Base-by-base conservation (phyloP, 257 asterid genomes). In the Solanum peruvianum region DNA sequence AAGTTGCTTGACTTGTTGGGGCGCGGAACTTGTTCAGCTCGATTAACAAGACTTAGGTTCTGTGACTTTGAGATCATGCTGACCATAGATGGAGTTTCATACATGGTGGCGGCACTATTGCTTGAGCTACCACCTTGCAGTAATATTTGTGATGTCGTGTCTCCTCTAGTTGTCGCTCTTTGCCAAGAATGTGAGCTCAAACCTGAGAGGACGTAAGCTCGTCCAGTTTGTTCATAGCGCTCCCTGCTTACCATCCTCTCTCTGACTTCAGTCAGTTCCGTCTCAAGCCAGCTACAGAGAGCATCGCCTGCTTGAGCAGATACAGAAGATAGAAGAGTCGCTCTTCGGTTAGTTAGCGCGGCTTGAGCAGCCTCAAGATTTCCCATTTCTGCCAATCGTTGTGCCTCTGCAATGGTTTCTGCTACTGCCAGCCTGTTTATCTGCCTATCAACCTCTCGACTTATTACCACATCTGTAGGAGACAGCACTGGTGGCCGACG, bases 381-480 rank as follows among this genome's bases (percentile, higher is more conserved):
- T 8, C 95, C 95, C 9, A 56, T 67, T 62, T 93, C 93, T 0
- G 93, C 95, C 88, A 88, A 78, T 9, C 77, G 47, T 45, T 84
- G 91, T 39, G 95, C 94, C 88, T 89, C 91, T 23, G 85, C 88
- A 41, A 93, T 91, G 60, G 87, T 83, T 70, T 90, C 93, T 23
- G 91, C 89, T 2, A 85, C 91, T 2, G 16, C 16, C 21, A 90
- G 44, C 25, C 94, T 88, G 41, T 92, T 91, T 42, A 85, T 89
- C 89, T 93, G 93, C 86, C 93, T 70, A 44, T 93, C 95, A 18
- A 91, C 94, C 69, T 91, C 94, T 62, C 89, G 35, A 45, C 76
- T 88, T 44, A 92, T 87, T 5, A 25, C 1, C 18, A 13, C 80
- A 14, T 90, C 91, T 3, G 37, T 52, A 37, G 90, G 60, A 0